Base-by-base conservation (phyloP, 2,329 filamentous ascomycete species). In the Fusarium avenaceum region DNA sequence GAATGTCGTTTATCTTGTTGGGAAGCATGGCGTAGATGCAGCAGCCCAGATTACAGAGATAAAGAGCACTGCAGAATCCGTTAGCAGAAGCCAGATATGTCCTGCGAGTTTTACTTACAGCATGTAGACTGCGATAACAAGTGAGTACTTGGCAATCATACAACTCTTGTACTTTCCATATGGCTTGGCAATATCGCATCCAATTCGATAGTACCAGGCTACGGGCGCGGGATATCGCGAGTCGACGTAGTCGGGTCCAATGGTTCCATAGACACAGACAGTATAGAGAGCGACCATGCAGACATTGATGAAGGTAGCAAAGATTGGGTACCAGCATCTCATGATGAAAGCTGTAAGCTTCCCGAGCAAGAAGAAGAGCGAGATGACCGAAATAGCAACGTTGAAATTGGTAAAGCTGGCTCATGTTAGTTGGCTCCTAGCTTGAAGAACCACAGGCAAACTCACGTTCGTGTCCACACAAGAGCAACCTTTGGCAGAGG, bases 171-270 rank as follows among this genome's bases (percentile, higher is more conserved):
- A 82, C 28, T 86, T 84, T 49, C 78, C 79, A 63, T 84, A 84
- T 7, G 84, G 81, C 53, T 81, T 81, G 3, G 89, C 89, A 38
- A 90, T 83, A 53, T 79, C 82, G 80, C 92, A 95, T 64, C 86
- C 87, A 76, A 91, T 88, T 54, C 86, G 85, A 71, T 94, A 87
- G 77, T 94, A 94, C 92, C 92, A 95, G 8, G 91, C 86, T 26
- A 87, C 84, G 26, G 83, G 82, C 72, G 89, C 89, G 7, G 85
- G 86, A 72, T 89, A 85, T 43, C 82, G 77, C 7, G 86, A 79
- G 77, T 95, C 92, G 68, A 86, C 87, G 74, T 90, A 87, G 79
- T 95, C 92, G 30, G 90, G 89, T 13, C 90, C 89, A 54, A 90
- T 88, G 77, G 94, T 92, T 48, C 90, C 89, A 76, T 89, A 89